Evolutionary conservation across 1,139 yeast species (phyloP).

Genomic region (Geotrichum siamense): DNA sequence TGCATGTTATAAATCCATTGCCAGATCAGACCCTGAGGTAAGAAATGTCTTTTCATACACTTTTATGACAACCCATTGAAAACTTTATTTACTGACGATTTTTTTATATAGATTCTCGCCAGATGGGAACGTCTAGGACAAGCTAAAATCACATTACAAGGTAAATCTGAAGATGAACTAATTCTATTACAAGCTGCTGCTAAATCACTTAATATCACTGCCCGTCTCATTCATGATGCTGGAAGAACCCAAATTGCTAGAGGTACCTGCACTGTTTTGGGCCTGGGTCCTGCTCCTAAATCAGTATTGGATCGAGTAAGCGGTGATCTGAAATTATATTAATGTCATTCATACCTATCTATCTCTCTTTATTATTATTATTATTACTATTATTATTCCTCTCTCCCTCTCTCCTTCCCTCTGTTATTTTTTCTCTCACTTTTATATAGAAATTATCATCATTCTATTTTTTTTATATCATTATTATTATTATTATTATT

Average conservation of each 20-base stretch:
- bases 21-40: slow-evolving; percentile 35
- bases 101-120: slow-evolving; percentile 31
- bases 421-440: too few species aligned
- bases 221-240: slow-evolving; percentile 84
- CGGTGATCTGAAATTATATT: slow-evolving; percentile 68
- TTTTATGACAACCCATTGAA: not conserved
- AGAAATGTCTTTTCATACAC: not conserved
- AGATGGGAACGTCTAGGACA: slow-evolving; percentile 86
- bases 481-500: too few species aligned
- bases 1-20: slow-evolving; percentile 71
- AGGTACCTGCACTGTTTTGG: slow-evolving; percentile 90
- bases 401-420: too few species aligned
- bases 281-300: slow-evolving; percentile 97
- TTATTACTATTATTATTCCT: too few species aligned
- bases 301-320: slow-evolving; percentile 72
- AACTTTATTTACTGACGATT: too few species aligned
- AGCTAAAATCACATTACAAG: slow-evolving; percentile 89
- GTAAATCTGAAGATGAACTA: slow-evolving; percentile 63
- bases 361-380: too few species aligned
- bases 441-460: too few species aligned
- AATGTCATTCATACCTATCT: slow-evolving; percentile 18
- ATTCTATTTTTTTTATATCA: too few species aligned
- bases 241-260: slow-evolving; percentile 95
- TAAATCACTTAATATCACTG: slow-evolving; percentile 67
- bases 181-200: slow-evolving; percentile 76